Evolutionary conservation across 441 rosid species (phyloP), one percentile per base, ranked within the genome.

Genomic region (Pelargonium cotyledonis): DNA sequence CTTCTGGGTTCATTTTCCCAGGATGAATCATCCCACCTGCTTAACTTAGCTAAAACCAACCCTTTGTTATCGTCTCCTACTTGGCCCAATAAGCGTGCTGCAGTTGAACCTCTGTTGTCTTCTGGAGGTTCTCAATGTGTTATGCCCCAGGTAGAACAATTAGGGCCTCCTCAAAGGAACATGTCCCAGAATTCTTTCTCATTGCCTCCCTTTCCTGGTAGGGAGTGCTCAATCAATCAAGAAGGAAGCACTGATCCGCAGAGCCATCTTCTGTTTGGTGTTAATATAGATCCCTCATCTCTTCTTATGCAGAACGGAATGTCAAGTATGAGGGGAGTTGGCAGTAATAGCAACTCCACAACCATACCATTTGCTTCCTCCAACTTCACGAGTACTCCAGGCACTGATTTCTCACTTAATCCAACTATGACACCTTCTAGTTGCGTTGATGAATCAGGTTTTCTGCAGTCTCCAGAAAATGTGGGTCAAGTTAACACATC

Each of bases 141-240:
- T 66, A 46, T 87, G 46, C 68, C 86, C 68, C 90, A 84, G 60
- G 77, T 86, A 73, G 97, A 88, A 70, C 98, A 85, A 68, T 46
- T 95, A 80, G 93, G 88, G 57, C 83, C 83, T 26, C 68, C 81
- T 21, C 95, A 85, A 77, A 75, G 88, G 68, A 88, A 78, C 65
- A 74, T 78, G 31, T 70, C 93, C 53, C 93, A 84, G 57, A 86
- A 75, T 65, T 78, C 86, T 73, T 81, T 88, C 70, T 86, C 92
- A 5, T 79, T 93, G 83, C 99, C 97, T 16, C 99, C 98, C 18
- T 93, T 96, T 73, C 97, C 99, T 18, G 99, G 98, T 26, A 91
- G 89, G 81, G 98, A 91, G 73, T 90, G 92, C 71, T 84, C 94
- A 2, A 81, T 86, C 67, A 95, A 87, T 68, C 97, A 87, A 80